Conservation (phyloP, 2,329 filamentous ascomycete genomes). For the Eutypa lata region DNA sequence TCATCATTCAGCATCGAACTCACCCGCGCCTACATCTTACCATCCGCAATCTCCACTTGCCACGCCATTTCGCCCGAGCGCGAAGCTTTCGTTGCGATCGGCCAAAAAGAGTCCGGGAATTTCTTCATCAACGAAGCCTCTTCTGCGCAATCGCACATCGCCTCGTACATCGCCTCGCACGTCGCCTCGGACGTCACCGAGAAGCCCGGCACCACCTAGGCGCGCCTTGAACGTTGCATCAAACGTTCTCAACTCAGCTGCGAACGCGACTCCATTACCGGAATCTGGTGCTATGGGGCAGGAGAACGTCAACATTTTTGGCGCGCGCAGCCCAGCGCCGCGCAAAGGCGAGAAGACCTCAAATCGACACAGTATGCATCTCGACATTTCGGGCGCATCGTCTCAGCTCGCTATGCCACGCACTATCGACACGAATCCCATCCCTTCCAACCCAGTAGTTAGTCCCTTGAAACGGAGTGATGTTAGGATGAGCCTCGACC, state of each 20-base stretch:
- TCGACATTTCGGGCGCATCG: slow-evolving; percentile 51
- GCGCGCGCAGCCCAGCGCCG: slow-evolving; percentile 37
- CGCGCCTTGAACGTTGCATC: slow-evolving; percentile 68
- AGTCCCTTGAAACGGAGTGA: slow-evolving; percentile 93
- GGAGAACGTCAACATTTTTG: slow-evolving; percentile 37
- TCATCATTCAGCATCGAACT: slow-evolving; percentile 42
- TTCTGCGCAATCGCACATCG: slow-evolving; percentile 64
- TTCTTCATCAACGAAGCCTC: slow-evolving; percentile 43
- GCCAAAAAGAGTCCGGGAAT: slow-evolving; percentile 46
- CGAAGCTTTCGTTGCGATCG: slow-evolving; percentile 64
- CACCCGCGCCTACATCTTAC: slow-evolving; percentile 22
- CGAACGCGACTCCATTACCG: slow-evolving; percentile 41
- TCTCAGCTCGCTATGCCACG: slow-evolving; percentile 50
- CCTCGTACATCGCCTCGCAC: slow-evolving; percentile 38
- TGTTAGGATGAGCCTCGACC: slow-evolving; percentile 82
- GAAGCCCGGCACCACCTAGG: slow-evolving; percentile 67
- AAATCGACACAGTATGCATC: slow-evolving; percentile 52
- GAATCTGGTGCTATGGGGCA: slow-evolving; percentile 39
- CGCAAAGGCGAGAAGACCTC: slow-evolving; percentile 47
- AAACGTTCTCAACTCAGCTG: slow-evolving; percentile 67
- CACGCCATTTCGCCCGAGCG: slow-evolving; percentile 63
- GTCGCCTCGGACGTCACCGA: slow-evolving; percentile 42
- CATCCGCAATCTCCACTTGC: slow-evolving; percentile 49
- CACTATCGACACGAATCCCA: slow-evolving; percentile 46
- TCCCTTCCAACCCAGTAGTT: slow-evolving; percentile 55